These are phyloP conservation scores for Leccinum variicolor DNA, from an alignment of 768 basidiomycete species.

Conservation along the genomic window DNA sequence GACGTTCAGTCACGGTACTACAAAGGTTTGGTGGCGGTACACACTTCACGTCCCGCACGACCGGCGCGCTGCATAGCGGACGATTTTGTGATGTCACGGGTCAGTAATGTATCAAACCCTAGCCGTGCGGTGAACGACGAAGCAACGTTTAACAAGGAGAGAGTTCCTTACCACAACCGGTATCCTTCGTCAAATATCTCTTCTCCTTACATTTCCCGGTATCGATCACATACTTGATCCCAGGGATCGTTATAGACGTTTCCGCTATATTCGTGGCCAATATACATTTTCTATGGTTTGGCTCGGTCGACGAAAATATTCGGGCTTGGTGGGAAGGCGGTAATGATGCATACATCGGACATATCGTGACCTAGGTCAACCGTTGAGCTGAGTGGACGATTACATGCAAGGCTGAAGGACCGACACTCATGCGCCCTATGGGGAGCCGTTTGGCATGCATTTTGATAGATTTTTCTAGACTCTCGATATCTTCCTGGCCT, in stretches of 20 bases:
- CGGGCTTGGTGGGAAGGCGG: constrained; percentile 72
- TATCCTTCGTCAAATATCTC: constrained; percentile 65
- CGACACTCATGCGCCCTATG: constrained; percentile 47
- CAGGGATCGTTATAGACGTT: constrained; percentile 96
- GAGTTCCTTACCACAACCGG: constrained; percentile 56
- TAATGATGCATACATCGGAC: constrained; percentile 86
- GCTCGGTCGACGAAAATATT: constrained; percentile 67
- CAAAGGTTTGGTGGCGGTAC: neutral
- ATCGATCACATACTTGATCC: constrained; percentile 93
- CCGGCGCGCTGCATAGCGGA: constrained; percentile 94
- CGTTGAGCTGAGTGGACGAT: neutral
- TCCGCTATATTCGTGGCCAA: constrained; percentile 98
- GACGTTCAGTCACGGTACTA: constrained; percentile 1
- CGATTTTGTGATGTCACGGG: constrained; percentile 81
- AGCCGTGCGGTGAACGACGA: constrained; percentile 1
- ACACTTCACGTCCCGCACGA: constrained; percentile 91
- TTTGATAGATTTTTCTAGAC: constrained; percentile 70
- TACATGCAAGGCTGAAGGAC: constrained; percentile 7
- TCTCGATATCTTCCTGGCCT: constrained; percentile 98
- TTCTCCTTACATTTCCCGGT: constrained; percentile 97
- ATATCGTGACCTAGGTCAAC: constrained; percentile 57
- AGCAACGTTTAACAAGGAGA: neutral
- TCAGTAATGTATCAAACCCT: constrained; percentile 89
- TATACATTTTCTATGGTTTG: constrained; percentile 82
- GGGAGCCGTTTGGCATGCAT: constrained; percentile 70